Base-by-base conservation (phyloP, 78 protist genomes). In the Tieghemostelium lacteum region DNA sequence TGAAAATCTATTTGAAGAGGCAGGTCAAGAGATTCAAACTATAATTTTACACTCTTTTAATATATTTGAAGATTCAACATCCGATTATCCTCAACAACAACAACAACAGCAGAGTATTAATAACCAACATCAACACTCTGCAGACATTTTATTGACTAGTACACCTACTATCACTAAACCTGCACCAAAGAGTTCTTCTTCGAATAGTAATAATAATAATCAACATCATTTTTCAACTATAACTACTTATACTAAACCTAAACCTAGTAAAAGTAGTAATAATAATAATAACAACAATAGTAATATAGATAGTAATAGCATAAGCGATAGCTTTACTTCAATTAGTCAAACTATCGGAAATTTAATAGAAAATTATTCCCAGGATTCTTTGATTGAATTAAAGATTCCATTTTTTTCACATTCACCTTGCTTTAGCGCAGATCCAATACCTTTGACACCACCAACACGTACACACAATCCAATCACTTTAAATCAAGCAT, bases 391-490 rank as follows among this genome's bases (percentile, higher is more conserved):
- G 52, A 26, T 33, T 31, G 75, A 37, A 1, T 20, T 29, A 20
- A n/a, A 22, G 49, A 78, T 78, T 31, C 88, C 89, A 55, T 28
- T 80, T 33, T 80, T 69, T 33, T 28, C 75, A 2, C 76, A 78
- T 19, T 80, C 89, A 28, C 77, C 89, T 6, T 61, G 78, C 31
- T 69, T 52, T 29, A 12, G 7, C 2, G n/a, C 29, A 4, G 78
- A 80, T 36, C 89, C 89, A 58, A 33, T 78, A 10, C n/a, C n/a
- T n/a, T n/a, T 45, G 6, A 80, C 89, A 7, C 89, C 89, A 24
- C 89, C 89, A 67, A 69, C 67, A 17, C 89, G 89, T 58, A 80
- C 89, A 10, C 89, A 80, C n/a, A 80, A 80, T 29, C 89, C 89
- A 80, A 66, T 80, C 50, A 80, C 89, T n/a, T 24, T 80, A 28